These are phyloP conservation scores for Rhizopus sp. DNA, from an alignment of 371 early-diverging fungal genomes.

Conservation along the genomic window DNA sequence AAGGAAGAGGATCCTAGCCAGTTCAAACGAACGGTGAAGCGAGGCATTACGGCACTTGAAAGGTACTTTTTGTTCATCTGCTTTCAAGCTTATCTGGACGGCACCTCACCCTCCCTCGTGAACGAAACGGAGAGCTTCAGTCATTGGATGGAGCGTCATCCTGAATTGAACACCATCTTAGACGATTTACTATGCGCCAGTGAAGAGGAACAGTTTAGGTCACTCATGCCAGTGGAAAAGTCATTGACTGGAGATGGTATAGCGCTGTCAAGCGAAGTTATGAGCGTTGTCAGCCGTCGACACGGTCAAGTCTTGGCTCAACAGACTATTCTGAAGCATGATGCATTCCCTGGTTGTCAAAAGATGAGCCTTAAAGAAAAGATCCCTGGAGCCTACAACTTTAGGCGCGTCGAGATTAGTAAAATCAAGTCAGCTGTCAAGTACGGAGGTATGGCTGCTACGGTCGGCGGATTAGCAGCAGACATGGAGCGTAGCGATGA, in stretches of 20 bases:
- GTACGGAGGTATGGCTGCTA: constrained; percentile 52
- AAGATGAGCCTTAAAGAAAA: constrained; percentile 66
- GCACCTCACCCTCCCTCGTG: constrained; percentile 39
- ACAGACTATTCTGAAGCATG: constrained; percentile 70
- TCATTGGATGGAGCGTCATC: constrained; percentile 61
- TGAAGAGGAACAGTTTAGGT: constrained; percentile 29
- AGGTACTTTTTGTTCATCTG: constrained; percentile 69
- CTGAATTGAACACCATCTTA: constrained; percentile 61
- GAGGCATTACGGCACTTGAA: constrained; percentile 48
- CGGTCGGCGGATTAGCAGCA: constrained; percentile 43
- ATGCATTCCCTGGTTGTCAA: constrained; percentile 75
- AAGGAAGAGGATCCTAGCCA: constrained; percentile 31
- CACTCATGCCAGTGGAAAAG: constrained; percentile 61
- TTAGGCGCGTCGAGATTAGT: constrained; percentile 56
- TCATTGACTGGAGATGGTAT: constrained; percentile 62
- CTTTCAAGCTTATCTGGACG: constrained; percentile 61
- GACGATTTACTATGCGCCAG: constrained; percentile 41
- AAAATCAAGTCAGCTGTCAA: constrained; percentile 45
- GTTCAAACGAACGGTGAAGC: constrained; percentile 36
- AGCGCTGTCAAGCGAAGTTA: constrained; percentile 65
- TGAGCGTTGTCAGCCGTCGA: constrained; percentile 58
- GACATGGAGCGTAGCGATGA: constrained; percentile 43
- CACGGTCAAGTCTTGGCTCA: constrained; percentile 67
- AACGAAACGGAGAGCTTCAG: constrained; percentile 56
- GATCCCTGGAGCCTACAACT: constrained; percentile 71